These are phyloP conservation scores for Cyberlindnera nakhonratchasimensis DNA, from an alignment of 805 yeast species.

Conservation along the genomic window DNA sequence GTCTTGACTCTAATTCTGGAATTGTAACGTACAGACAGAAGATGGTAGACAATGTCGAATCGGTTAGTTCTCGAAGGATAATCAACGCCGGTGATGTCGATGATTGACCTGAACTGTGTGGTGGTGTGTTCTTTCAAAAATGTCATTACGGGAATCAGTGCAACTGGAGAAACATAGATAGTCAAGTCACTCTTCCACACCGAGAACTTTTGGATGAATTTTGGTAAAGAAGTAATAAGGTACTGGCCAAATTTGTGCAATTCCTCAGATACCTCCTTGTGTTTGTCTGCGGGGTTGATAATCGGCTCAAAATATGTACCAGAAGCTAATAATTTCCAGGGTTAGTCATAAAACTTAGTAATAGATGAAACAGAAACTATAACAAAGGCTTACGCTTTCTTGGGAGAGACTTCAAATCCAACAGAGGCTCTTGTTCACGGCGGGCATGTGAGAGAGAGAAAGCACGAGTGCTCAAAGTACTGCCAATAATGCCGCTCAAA, in stretches of 20 bases:
- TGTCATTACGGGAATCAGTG: slow-evolving; percentile 63
- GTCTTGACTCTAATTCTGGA: slow-evolving; percentile 87
- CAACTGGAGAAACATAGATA: slow-evolving; percentile 70
- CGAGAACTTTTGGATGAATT: slow-evolving; percentile 74
- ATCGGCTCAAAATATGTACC: slow-evolving; percentile 30
- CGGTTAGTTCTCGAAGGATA: slow-evolving; percentile 80
- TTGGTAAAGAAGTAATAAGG: slow-evolving; percentile 74
- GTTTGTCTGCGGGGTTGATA: slow-evolving; percentile 76
- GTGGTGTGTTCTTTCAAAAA: slow-evolving; percentile 78
- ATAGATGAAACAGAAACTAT: not conserved
- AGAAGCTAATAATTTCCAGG: slow-evolving; percentile 9
- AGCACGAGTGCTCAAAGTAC: not conserved
- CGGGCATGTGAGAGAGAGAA: slow-evolving; percentile 2
- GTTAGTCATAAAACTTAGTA: not conserved
- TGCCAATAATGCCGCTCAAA: not conserved
- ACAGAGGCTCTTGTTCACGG: slow-evolving; percentile 13
- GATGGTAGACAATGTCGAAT: slow-evolving; percentile 82
- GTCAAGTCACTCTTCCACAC: slow-evolving; percentile 91
- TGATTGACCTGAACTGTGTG: slow-evolving; percentile 70
- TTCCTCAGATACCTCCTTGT: slow-evolving; percentile 61
- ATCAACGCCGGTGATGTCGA: slow-evolving; percentile 85
- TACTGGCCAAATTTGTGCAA: slow-evolving; percentile 80
- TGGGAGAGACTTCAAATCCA: slow-evolving; percentile 23
- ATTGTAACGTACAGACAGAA: slow-evolving; percentile 77
- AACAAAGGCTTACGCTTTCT: slow-evolving; percentile 16